Conservation (phyloP, 78 protist species). For the Chrysochromulina parva region DNA sequence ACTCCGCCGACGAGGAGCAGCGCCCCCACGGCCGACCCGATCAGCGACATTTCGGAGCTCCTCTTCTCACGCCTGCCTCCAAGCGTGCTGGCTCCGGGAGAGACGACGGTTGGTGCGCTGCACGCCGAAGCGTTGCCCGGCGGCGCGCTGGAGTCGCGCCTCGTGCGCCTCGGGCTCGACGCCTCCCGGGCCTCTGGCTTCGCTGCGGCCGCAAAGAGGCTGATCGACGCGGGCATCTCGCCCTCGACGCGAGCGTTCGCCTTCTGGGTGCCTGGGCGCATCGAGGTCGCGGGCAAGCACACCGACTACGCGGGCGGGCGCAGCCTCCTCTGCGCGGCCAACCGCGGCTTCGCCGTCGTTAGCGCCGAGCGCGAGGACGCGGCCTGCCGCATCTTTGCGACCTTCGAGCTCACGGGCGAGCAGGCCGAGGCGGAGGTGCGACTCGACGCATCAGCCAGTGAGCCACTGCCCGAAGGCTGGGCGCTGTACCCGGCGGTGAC, state of each 20-base stretch:
- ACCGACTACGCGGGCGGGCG: slow-evolving; percentile 37
- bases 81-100: no score
- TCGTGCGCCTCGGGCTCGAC: no score
- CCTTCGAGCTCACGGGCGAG: background rate
- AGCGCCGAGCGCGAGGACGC: background rate
- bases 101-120: no score
- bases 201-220: background rate
- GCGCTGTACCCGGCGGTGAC: background rate
- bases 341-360: background rate
- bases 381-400: background rate
- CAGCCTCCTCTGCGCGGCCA: background rate
- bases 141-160: no score
- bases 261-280: background rate
- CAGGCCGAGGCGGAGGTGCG: background rate
- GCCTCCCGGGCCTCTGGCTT: background rate
- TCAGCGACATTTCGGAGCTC: no score
- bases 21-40: no score
- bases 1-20: no score
- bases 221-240: background rate
- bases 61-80: no score
- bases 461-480: background rate
- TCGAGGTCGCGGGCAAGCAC: slow-evolving; percentile 16
- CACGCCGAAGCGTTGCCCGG: no score
- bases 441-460: background rate
- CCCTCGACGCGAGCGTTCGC: background rate